These are phyloP conservation scores for Leonotis leonurus DNA, from an alignment of 257 asterid species.

Conservation along the genomic window DNA sequence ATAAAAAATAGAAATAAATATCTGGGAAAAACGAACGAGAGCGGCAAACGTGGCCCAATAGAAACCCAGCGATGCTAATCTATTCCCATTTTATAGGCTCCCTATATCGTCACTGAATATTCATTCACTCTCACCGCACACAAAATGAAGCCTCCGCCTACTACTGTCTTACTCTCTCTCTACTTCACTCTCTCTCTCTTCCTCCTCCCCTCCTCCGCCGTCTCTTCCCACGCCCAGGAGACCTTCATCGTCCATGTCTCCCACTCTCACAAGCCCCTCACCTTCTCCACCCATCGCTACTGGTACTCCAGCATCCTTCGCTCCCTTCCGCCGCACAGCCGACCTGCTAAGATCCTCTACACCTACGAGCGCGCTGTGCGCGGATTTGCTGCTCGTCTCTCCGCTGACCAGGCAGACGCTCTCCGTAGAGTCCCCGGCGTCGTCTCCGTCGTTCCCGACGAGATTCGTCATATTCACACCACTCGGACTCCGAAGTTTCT, in stretches of 20 bases:
- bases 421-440: slow-evolving; percentile 53
- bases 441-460: slow-evolving; percentile 62
- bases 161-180: slow-evolving; percentile 23
- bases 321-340: slow-evolving; percentile 48
- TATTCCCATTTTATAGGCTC: slow-evolving; percentile 16
- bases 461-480: slow-evolving; percentile 57
- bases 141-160: slow-evolving; percentile 24
- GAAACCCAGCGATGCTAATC: not conserved
- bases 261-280: slow-evolving; percentile 51
- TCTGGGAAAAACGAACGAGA: slow-evolving; percentile 1
- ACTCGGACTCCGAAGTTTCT: slow-evolving; percentile 74
- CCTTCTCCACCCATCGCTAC: slow-evolving; percentile 62
- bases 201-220: slow-evolving; percentile 14
- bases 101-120: slow-evolving; percentile 5
- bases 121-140: slow-evolving; percentile 10
- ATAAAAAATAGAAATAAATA: not conserved
- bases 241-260: slow-evolving; percentile 82
- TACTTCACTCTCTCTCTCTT: slow-evolving; percentile 20
- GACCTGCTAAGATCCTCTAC: slow-evolving; percentile 56
- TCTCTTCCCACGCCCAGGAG: slow-evolving; percentile 33
- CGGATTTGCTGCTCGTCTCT: slow-evolving; percentile 76
- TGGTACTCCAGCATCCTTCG: slow-evolving; percentile 68
- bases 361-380: slow-evolving; percentile 52
- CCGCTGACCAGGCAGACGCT: slow-evolving; percentile 43
- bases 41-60: slow-evolving; percentile 29